phyloP scores from a whole-genome alignment of 768 basidiomycete species.

The Termitomyces titanicus region DNA sequence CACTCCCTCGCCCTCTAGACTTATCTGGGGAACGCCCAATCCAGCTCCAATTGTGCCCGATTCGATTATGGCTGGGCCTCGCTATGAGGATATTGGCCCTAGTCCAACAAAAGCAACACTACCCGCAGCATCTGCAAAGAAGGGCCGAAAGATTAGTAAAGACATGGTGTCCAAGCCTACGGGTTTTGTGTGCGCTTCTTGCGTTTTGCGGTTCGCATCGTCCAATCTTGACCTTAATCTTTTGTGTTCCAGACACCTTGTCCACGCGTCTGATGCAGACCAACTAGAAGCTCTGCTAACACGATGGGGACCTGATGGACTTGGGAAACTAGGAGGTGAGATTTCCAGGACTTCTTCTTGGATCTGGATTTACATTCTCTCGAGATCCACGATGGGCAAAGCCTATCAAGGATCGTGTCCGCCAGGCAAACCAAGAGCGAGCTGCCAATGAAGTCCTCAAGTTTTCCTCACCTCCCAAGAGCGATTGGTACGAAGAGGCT shows the following conservation, averaged over 20 bases:
- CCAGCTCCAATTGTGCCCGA: constrained; percentile 30
- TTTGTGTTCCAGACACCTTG: constrained; percentile 59
- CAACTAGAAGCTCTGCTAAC: constrained; percentile 84
- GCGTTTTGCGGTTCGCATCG: constrained; percentile 14
- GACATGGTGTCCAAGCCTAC: constrained; percentile 86
- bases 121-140: constrained; percentile 38
- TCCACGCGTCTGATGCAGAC: constrained; percentile 89
- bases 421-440: constrained; percentile 60
- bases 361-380: constrained; percentile 18
- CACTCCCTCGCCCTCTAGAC: constrained; percentile 63
- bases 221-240: constrained; percentile 20
- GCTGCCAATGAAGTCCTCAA: constrained; percentile 78
- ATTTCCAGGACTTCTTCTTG: not conserved
- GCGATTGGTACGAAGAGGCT: constrained; percentile 37
- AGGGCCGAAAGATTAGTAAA: constrained; percentile 71
- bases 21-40: constrained; percentile 50
- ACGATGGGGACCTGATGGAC: constrained; percentile 85
- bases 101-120: constrained; percentile 26
- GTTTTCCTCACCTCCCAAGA: constrained; percentile 57
- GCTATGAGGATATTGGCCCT: constrained; percentile 57
- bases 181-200: constrained; percentile 71
- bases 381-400: constrained; percentile 85
- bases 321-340: constrained; percentile 65
- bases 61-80: constrained; percentile 56
- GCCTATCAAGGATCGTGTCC: constrained; percentile 80